Evolutionary conservation across 495 filamentous ascomycete species (phyloP).

Genomic region (Hyaloscypha finlandica): DNA sequence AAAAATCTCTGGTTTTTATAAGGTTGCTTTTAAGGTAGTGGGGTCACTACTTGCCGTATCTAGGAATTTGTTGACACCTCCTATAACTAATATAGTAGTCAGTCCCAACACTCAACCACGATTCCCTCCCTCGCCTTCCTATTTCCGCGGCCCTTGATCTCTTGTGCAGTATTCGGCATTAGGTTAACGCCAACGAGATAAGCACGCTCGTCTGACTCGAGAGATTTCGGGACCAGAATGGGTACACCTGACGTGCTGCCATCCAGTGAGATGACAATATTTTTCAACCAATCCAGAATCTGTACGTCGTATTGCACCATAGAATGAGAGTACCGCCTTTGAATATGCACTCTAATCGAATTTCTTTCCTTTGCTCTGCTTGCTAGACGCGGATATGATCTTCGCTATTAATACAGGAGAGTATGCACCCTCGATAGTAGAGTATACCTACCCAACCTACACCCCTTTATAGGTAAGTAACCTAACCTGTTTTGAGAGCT

Average conservation of each 20-base stretch:
- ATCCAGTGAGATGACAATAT: constrained; percentile 22
- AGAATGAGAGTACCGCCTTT: constrained; percentile 15
- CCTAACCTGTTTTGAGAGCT: too few species aligned
- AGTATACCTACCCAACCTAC: too few species aligned
- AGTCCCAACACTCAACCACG: too few species aligned
- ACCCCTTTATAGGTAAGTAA: too few species aligned
- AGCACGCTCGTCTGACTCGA: constrained; percentile 13
- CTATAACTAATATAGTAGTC: too few species aligned
- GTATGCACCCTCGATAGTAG: constrained; percentile 19
- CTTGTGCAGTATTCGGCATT: too few species aligned
- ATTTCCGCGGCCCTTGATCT: too few species aligned
- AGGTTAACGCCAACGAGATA: constrained; percentile 25
- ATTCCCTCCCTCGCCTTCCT: too few species aligned
- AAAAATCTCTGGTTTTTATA: too few species aligned
- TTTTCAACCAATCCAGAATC: constrained; percentile 4
- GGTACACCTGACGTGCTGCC: constrained; percentile 14
- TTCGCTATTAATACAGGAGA: constrained; percentile 12
- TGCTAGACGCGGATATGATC: constrained; percentile 19
- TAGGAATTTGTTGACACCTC: too few species aligned
- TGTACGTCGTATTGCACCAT: constrained; percentile 5
- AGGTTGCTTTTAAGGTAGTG: too few species aligned
- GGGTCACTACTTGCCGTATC: too few species aligned
- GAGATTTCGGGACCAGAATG: constrained; percentile 20
- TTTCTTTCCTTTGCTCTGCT: constrained; percentile 14
- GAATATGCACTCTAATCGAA: constrained; percentile 18